These are phyloP conservation scores for Conoideocrella luteorostrata DNA, from an alignment of 2,329 filamentous ascomycete species.

Conservation along the genomic window DNA sequence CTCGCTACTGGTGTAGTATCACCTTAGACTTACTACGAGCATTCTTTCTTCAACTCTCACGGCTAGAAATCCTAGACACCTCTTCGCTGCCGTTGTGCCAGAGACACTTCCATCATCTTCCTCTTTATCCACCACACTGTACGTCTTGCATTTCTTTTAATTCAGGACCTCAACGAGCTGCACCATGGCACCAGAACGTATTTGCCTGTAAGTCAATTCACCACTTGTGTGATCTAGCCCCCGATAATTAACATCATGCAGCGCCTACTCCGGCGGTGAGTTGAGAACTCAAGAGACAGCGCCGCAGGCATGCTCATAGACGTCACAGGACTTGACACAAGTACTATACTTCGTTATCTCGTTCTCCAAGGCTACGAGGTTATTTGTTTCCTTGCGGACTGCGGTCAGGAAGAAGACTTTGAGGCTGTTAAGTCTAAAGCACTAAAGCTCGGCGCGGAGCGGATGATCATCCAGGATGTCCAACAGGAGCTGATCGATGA, in stretches of 20 bases:
- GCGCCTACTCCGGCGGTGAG: conserved; percentile 1
- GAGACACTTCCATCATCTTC: not conserved
- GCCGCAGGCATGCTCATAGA: not conserved
- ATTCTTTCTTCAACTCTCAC: no score
- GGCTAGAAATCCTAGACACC: not conserved
- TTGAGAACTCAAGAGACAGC: not conserved
- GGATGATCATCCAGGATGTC: conserved; percentile 51
- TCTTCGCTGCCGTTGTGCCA: not conserved
- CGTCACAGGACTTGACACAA: not conserved
- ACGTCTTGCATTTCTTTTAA: not conserved
- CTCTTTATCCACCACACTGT: not conserved
- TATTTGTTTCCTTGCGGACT: conserved; percentile 49
- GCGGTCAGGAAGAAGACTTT: conserved; percentile 66
- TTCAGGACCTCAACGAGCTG: not conserved
- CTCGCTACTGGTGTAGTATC: no score
- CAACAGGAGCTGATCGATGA: conserved; percentile 67
- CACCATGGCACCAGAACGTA: not conserved
- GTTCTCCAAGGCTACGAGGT: conserved; percentile 11
- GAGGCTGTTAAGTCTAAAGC: conserved; percentile 62
- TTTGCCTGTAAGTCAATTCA: conserved; percentile 2
- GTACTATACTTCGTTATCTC: not conserved
- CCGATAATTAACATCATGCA: not conserved
- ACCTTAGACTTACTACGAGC: no score
- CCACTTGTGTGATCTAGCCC: not conserved
- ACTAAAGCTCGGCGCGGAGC: conserved; percentile 13